Conservation (phyloP, 23 red algal species). For the Gracilaria domingensis region DNA sequence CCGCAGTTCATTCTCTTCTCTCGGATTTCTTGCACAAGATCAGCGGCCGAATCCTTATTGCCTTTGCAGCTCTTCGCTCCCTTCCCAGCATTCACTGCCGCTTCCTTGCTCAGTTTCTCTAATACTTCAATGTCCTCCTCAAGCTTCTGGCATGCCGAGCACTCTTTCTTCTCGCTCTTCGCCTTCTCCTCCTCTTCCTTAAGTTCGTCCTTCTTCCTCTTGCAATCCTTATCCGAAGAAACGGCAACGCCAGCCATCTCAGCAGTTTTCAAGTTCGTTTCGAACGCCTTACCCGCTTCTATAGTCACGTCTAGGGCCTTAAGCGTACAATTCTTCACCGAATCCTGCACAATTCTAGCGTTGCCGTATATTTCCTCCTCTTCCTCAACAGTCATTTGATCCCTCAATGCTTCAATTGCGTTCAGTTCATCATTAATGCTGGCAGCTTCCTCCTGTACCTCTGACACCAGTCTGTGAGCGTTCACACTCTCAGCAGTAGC, state of each 20-base stretch:
- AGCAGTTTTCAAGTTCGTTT: background rate
- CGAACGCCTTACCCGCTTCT: background rate
- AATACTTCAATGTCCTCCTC: background rate
- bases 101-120: background rate
- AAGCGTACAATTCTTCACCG: background rate
- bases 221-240: background rate
- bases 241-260: background rate
- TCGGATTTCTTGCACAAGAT: background rate
- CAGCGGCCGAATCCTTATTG: background rate
- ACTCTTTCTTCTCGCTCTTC: background rate
- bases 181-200: background rate
- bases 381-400: constrained; percentile 2
- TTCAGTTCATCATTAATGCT: background rate
- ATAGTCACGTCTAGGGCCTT: background rate
- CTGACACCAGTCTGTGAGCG: background rate
- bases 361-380: constrained; percentile 9
- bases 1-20: background rate
- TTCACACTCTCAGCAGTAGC: background rate
- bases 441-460: background rate
- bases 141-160: background rate
- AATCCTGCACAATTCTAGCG: constrained; percentile 9
- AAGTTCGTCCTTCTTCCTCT: background rate
- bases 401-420: background rate
- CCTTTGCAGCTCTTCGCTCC: background rate
- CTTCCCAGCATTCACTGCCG: background rate